A percentile compares a stretch with the other conserved stretches of the same genome.
Conservation (phyloP, 139 green algal genomes). For the Spirogloea muscicola region DNA sequence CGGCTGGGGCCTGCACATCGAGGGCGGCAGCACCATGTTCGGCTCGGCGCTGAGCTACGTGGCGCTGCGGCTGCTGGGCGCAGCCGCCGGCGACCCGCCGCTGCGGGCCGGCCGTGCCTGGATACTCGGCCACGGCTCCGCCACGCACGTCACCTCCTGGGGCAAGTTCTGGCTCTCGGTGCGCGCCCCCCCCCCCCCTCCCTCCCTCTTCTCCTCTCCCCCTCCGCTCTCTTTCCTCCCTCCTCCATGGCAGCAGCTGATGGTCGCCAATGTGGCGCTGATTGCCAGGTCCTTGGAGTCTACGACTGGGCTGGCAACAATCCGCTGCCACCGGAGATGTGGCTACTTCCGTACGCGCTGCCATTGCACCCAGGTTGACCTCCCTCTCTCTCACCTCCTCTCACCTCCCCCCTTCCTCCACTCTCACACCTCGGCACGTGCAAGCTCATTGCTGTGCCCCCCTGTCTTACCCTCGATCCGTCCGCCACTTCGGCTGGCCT, state of each 20-base stretch:
- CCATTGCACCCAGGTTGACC: conserved; percentile 34
- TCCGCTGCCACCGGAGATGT: conserved; percentile 87
- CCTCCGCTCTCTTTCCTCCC: neutral
- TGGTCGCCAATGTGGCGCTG: too few species aligned
- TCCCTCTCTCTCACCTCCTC: too few species aligned
- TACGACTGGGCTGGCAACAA: conserved; percentile 71
- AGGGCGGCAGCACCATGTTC: conserved; percentile 97
- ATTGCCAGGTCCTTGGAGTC: conserved; percentile 80
- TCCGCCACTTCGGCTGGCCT: too few species aligned
- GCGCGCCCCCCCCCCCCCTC: neutral
- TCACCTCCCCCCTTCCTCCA: too few species aligned
- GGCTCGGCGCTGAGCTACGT: conserved; percentile 81
- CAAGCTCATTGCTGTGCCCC: too few species aligned
- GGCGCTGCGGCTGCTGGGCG: conserved; percentile 45
- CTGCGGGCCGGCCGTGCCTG: conserved; percentile 54
- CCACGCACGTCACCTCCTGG: conserved; percentile 82
- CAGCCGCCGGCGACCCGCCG: conserved; percentile 14
- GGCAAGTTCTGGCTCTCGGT: conserved; percentile 97
- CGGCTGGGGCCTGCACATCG: conserved; percentile 95
- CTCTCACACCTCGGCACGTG: too few species aligned
- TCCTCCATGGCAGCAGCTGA: too few species aligned
- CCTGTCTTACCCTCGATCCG: too few species aligned
- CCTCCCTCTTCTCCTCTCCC: neutral
- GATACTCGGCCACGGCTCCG: conserved; percentile 85
- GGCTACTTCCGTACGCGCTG: conserved; percentile 86